Conservation (phyloP, 2,329 filamentous ascomycete genomes). For the Exophiala sp. region DNA sequence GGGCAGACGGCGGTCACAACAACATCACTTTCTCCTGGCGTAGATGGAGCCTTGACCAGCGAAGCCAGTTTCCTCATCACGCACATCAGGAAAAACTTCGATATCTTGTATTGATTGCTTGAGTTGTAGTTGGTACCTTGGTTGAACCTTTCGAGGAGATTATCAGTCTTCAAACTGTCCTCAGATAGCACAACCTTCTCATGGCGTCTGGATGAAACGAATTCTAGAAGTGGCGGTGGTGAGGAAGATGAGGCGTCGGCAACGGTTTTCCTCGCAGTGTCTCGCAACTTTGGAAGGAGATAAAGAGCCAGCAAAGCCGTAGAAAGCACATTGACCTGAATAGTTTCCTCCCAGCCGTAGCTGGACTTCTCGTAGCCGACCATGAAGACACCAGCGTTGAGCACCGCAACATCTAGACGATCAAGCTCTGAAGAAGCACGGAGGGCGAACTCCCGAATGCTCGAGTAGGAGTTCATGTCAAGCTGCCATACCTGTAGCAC, state of each 20-base stretch:
- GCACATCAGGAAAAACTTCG: not conserved
- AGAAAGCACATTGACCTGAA: conserved; percentile 36
- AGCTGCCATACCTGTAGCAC: conserved; percentile 38
- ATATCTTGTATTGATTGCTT: not conserved
- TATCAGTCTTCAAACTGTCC: not conserved
- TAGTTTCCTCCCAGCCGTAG: conserved; percentile 35
- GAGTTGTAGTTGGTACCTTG: not conserved
- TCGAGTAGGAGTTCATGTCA: conserved; percentile 39
- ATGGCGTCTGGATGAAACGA: not conserved
- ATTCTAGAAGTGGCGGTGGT: not conserved
- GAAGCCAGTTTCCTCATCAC: not conserved
- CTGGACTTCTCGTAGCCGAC: conserved; percentile 20
- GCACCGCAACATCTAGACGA: conserved; percentile 40
- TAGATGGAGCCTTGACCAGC: not conserved
- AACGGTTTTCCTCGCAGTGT: not conserved
- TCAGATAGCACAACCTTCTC: not conserved
- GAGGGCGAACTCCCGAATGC: conserved; percentile 35
- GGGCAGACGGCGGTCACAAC: conserved; percentile 1
- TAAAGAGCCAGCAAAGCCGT: conserved; percentile 28
- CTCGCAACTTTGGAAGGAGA: conserved; percentile 26
- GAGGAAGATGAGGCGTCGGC: not conserved
- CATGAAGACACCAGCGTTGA: conserved; percentile 42
- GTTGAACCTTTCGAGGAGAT: not conserved
- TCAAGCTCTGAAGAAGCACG: not conserved
- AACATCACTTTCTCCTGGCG: not conserved